These are phyloP conservation scores for Cyanidiococcus yangmingshanensis DNA, from an alignment of 23 red algal genomes.

Conservation along the genomic window DNA sequence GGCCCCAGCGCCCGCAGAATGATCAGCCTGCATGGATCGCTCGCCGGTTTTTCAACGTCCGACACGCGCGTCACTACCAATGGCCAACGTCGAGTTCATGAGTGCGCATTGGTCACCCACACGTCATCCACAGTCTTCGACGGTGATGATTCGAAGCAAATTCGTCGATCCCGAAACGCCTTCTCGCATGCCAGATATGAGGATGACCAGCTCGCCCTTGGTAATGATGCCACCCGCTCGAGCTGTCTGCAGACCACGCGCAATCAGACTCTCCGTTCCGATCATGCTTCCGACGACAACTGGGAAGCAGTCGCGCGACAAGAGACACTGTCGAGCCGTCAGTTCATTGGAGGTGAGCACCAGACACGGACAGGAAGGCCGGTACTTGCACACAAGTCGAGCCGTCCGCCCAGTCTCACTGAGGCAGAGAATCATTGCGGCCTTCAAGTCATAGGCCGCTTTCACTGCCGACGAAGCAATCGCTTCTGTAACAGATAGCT, in stretches of 20 bases:
- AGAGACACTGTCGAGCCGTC: conserved; percentile 68
- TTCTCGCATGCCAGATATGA: conserved; percentile 86
- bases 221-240: conserved; percentile 39
- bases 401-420: conserved; percentile 80
- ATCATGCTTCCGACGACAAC: conserved; percentile 78
- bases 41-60: too few species aligned
- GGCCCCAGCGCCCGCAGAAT: too few species aligned
- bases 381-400: conserved; percentile 89
- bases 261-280: conserved; percentile 81
- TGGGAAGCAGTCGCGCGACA: conserved; percentile 67
- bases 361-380: conserved; percentile 62
- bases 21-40: too few species aligned
- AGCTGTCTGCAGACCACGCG: conserved; percentile 43
- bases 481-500: conserved; percentile 62
- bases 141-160: conserved; percentile 64
- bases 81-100: too few species aligned
- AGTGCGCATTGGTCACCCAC: too few species aligned
- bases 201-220: conserved; percentile 62
- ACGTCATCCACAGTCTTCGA: too few species aligned
- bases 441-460: conserved; percentile 65
- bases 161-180: conserved; percentile 74
- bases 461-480: conserved; percentile 89
- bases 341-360: conserved; percentile 83
- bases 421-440: conserved; percentile 70
- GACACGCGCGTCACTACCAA: too few species aligned